Conservation (phyloP, 805 yeast species). For the Lipomyces chichibuensis region DNA sequence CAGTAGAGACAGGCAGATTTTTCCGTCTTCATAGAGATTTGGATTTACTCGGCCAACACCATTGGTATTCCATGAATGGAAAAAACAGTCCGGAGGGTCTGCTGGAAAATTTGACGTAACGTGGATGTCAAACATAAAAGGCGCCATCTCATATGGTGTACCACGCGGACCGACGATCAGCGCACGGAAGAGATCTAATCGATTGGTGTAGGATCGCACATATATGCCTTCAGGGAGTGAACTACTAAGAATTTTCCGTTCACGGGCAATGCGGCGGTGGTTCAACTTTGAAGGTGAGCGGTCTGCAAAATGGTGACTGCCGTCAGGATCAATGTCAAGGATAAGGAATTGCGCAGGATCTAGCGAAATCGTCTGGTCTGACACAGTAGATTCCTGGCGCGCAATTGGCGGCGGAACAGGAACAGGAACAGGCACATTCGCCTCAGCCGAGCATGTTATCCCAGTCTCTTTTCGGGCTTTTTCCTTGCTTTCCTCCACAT, state of each 20-base stretch:
- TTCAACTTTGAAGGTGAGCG: conserved; percentile 10
- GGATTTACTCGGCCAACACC: conserved; percentile 36
- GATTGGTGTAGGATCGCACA: conserved; percentile 30
- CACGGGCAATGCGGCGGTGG: conserved; percentile 31
- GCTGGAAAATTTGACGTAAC: conserved; percentile 23
- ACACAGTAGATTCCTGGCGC: conserved; percentile 8
- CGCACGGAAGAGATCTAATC: conserved; percentile 32
- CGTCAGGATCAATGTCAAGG: conserved; percentile 23
- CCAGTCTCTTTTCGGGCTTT: background rate
- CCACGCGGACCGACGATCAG: conserved; percentile 31
- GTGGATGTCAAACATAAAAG: conserved; percentile 32
- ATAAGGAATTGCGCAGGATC: conserved; percentile 17
- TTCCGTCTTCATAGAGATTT: conserved; percentile 35
- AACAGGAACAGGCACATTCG: background rate
- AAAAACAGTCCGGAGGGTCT: conserved; percentile 30
- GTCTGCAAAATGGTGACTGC: conserved; percentile 17
- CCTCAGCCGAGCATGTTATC: background rate
- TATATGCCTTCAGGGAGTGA: conserved; percentile 35
- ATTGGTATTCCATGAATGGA: conserved; percentile 36
- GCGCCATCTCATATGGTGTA: conserved; percentile 35
- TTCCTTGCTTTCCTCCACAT: background rate
- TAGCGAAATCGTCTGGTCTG: conserved; percentile 4
- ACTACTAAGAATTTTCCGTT: conserved; percentile 25
- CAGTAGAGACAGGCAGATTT: conserved; percentile 32
- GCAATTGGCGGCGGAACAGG: conserved; percentile 1